Base-by-base conservation (phyloP, 257 asterid species). In the Leonotis leonurus region DNA sequence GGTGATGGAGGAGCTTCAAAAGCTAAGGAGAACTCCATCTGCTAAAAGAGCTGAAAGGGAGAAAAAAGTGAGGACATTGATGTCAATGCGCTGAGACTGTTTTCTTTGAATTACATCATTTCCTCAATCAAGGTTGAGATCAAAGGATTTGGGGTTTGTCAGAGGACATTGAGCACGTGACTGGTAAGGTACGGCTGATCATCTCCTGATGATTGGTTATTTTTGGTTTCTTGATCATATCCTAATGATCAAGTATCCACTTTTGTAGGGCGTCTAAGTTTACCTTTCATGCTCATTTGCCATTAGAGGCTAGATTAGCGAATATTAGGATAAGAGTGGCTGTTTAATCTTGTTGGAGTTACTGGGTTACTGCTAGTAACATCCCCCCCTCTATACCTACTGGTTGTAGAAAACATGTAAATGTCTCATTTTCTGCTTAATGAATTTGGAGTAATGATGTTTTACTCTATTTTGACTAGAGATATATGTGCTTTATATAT, bases 61-160 rank as follows among this genome's bases (percentile, higher is more conserved):
- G 25, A 81, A 84, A 71, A 81, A 75, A 36, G 87, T 89, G 0
- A 59, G 73, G 64, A 84, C 86, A 0, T 55, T 89, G 70, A 86
- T 81, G 97, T 84, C 94, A 10, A 81, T 89, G 95, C 81, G 95
- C 40, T 86, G 52, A 81, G 52, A 56, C 62, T 25, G 36, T n/a
- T 57, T 29, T 25, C 14, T 16, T 22, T 6, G 17, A 37, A 33
- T 59, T 65, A 0, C 41, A 12, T 43, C 44, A 20, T 60, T 48
- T 56, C 46, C 73, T 81, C 93, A 78, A 75, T 75, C 84, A 81
- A 80, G 94, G 94, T 85, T 84, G 88, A 80, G 78, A 45, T 27
- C 12, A 9, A 6, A 24, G 65, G 58, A 48, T 43, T 17, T 40
- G 37, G 39, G 70, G 59, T 66, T 14, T 52, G 71, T 53, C 49